These are phyloP conservation scores for Tricholoma terreum DNA, from an alignment of 768 basidiomycete species.

Conservation along the genomic window DNA sequence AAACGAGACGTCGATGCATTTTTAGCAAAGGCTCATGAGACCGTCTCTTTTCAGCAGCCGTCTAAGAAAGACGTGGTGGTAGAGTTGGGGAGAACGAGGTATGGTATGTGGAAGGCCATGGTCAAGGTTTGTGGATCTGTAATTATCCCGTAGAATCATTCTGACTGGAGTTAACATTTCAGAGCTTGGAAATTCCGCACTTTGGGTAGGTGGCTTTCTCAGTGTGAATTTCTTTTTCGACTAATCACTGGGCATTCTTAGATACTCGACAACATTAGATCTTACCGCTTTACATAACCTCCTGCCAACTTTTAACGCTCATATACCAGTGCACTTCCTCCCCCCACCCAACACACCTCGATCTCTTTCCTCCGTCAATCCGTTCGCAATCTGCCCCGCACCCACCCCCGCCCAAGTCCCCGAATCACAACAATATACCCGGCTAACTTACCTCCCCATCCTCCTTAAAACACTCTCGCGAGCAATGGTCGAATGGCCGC, in stretches of 20 bases:
- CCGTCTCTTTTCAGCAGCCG: slow-evolving; percentile 12
- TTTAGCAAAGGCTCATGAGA: slow-evolving; percentile 28
- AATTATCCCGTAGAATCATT: not conserved
- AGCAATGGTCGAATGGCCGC: slow-evolving; percentile 81
- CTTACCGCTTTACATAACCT: slow-evolving; percentile 64
- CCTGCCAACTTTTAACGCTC: slow-evolving; percentile 59
- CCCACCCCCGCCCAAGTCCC: slow-evolving; percentile 45
- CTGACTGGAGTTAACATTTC: slow-evolving; percentile 4
- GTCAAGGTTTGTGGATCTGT: slow-evolving; percentile 51
- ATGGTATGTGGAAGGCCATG: slow-evolving; percentile 92
- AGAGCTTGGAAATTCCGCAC: slow-evolving; percentile 85
- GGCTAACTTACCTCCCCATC: slow-evolving; percentile 79
- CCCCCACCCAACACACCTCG: slow-evolving; percentile 19
- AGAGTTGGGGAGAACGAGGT: slow-evolving; percentile 72
- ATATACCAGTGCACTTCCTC: slow-evolving; percentile 62
- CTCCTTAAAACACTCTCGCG: slow-evolving; percentile 79
- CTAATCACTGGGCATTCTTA: slow-evolving; percentile 17
- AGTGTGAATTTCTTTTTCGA: not conserved
- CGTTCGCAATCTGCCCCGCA: slow-evolving; percentile 36
- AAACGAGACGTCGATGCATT: slow-evolving; percentile 70
- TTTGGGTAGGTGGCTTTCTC: slow-evolving; percentile 58
- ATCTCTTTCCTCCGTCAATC: slow-evolving; percentile 29
- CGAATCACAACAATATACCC: slow-evolving; percentile 52
- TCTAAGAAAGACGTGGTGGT: slow-evolving; percentile 51
- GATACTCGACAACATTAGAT: slow-evolving; percentile 75